Evolutionary conservation across 2,329 filamentous ascomycete genomes (phyloP).

Genomic region (Zymoseptoria tritici): DNA sequence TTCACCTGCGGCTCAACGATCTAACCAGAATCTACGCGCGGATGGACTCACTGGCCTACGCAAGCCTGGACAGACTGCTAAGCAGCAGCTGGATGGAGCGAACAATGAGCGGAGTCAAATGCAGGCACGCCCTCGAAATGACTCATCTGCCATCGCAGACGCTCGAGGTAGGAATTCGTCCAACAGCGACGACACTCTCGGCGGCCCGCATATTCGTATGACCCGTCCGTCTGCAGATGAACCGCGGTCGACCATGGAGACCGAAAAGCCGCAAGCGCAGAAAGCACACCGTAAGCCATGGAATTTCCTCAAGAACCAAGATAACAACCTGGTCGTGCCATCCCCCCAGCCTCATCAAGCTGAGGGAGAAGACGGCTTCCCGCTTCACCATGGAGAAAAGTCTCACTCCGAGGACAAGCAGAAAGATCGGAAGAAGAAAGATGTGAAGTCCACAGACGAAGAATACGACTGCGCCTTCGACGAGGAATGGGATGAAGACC

Average conservation of each 20-base stretch:
- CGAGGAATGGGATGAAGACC: constrained; percentile 53
- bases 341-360: constrained; percentile 37
- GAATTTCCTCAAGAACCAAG: constrained; percentile 31
- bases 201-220: constrained; percentile 6
- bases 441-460: constrained; percentile 14
- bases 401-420: not conserved
- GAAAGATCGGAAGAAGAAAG: constrained; percentile 8
- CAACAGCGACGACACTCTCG: constrained; percentile 12
- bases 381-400: constrained; percentile 13
- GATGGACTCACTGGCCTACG: not conserved
- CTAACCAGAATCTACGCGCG: not conserved
- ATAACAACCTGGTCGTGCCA: constrained; percentile 30
- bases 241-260: constrained; percentile 15
- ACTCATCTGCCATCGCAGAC: not conserved
- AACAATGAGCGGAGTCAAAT: not conserved
- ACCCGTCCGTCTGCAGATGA: constrained; percentile 20
- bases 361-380: constrained; percentile 29
- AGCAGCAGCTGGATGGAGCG: not conserved
- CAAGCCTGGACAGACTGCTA: not conserved
- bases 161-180: constrained; percentile 3
- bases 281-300: constrained; percentile 10
- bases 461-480: constrained; percentile 59
- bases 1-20: not conserved
- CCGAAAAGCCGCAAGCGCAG: constrained; percentile 25
- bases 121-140: not conserved